A percentile compares a stretch with the other conserved stretches of the same genome.
Evolutionary conservation across 169 alveolate species (phyloP).

Genomic region (Theileria parva): DNA sequence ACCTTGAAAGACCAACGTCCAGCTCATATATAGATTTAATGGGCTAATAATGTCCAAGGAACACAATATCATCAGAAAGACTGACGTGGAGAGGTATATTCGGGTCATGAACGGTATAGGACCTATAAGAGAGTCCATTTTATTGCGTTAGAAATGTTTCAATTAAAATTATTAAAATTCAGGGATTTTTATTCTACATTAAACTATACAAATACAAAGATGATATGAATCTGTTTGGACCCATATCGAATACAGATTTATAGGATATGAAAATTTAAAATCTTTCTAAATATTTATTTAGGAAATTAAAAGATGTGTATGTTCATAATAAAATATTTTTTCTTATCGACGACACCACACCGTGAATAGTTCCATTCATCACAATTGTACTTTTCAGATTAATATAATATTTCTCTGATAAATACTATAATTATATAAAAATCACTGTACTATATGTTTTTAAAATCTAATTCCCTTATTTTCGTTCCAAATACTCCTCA

Average conservation of each 20-base stretch:
- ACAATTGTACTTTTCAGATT: background rate
- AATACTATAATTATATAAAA: background rate
- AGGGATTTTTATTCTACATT: conserved; percentile 5
- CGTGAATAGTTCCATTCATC: background rate
- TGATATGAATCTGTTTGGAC: background rate
- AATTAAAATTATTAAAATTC: background rate
- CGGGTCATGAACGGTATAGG: conserved; percentile 81
- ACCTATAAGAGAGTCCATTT: conserved; percentile 51
- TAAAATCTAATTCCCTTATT: background rate
- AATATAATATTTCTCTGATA: background rate
- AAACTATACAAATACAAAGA: background rate
- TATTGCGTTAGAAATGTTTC: background rate
- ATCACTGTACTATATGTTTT: background rate
- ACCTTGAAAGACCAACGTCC: conserved; percentile 79
- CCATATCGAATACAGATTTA: background rate
- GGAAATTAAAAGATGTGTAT: background rate
- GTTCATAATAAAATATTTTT: background rate
- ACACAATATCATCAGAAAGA: conserved; percentile 78
- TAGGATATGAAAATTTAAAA: background rate
- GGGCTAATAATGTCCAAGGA: conserved; percentile 83
- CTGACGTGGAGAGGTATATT: conserved; percentile 76
- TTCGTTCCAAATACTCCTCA: background rate
- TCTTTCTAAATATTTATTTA: background rate
- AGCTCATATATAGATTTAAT: conserved; percentile 79
- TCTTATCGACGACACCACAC: conserved; percentile 8